These are phyloP conservation scores for Colletotrichum salicis DNA, from an alignment of 2,329 filamentous ascomycete genomes.

Conservation along the genomic window DNA sequence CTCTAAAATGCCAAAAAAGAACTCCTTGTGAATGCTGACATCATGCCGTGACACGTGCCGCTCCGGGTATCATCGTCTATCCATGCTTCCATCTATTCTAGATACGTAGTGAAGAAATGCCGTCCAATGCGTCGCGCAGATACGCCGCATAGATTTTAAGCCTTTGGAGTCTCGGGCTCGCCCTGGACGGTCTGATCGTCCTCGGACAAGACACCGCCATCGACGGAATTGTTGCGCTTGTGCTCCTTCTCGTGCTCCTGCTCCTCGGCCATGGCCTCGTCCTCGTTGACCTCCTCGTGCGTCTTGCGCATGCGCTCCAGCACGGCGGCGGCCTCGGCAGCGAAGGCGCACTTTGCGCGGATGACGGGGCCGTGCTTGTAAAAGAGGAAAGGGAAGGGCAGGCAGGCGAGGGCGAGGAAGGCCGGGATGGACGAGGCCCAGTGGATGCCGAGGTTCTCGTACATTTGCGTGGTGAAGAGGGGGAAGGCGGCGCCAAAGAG, in stretches of 20 bases:
- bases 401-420: constrained; percentile 76
- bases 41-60: constrained; percentile 15
- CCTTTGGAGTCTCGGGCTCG: constrained; percentile 16
- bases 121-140: neutral
- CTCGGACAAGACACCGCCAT: constrained; percentile 28
- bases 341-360: constrained; percentile 64
- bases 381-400: constrained; percentile 81
- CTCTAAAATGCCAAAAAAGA: constrained; percentile 15
- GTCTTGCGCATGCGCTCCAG: constrained; percentile 56
- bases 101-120: constrained; percentile 9
- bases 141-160: no score
- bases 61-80: constrained; percentile 31
- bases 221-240: neutral
- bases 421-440: constrained; percentile 81
- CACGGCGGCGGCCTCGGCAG: constrained; percentile 68
- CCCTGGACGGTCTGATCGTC: constrained; percentile 33
- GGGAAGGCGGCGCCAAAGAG: constrained; percentile 79
- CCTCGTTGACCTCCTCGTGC: constrained; percentile 24
- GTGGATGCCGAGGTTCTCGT: constrained; percentile 72
- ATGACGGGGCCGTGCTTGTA: constrained; percentile 72
- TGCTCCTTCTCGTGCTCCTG: constrained; percentile 32
- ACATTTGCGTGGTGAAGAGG: constrained; percentile 74
- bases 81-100: constrained; percentile 2
- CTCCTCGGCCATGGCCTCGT: constrained; percentile 35
- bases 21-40: constrained; percentile 30